Evolutionary conservation across 1,139 yeast genomes (phyloP), one percentile per base, ranked within the genome.

Genomic region (Barnettozyma hawaiiensis): DNA sequence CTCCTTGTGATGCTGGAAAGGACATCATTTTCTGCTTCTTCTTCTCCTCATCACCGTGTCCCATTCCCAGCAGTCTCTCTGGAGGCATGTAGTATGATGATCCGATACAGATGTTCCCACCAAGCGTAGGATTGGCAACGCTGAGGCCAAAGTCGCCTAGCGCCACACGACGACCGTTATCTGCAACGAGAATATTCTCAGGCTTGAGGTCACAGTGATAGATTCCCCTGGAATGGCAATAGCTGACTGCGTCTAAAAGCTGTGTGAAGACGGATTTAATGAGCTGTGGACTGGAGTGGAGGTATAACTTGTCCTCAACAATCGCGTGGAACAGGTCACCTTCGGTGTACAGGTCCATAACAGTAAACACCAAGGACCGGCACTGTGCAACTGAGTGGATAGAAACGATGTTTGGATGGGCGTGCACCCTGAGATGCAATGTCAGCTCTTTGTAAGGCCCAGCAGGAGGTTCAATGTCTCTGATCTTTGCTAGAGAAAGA

Each of bases 51-150:
- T 47, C 34, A 18, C 41, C 44, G 32, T 42, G 50, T 36, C 51
- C 58, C 69, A 76, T 55, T 61, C 76, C 60, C 63, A 73, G 73
- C 19, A 84, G 69, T 59, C 95, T 70, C 63, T 87, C 96, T 7
- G 97, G 97, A 0, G 96, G 86, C 96, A 89, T 89, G 65, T 89
- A 89, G 62, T 85, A 89, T 27, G 86, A 75, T 6, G 94, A 82
- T 0, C 97, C 97, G 47, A 95, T 75, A 50, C 95, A 87, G 33
- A 81, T 78, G 54, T 84, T 85, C 48, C 85, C 78, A 44, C 81
- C 75, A 42, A 83, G 76, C 44, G 65, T 65, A 39, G 71, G 65
- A 7, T 78, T 71, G 45, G 73, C 70, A 49, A 89, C 77, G 14
- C 96, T 87, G 21, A 89, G 70, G 2, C 97, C 97, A 57, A 89